phyloP scores from a whole-genome alignment of 768 basidiomycete genomes.

The Russula brevipes region DNA sequence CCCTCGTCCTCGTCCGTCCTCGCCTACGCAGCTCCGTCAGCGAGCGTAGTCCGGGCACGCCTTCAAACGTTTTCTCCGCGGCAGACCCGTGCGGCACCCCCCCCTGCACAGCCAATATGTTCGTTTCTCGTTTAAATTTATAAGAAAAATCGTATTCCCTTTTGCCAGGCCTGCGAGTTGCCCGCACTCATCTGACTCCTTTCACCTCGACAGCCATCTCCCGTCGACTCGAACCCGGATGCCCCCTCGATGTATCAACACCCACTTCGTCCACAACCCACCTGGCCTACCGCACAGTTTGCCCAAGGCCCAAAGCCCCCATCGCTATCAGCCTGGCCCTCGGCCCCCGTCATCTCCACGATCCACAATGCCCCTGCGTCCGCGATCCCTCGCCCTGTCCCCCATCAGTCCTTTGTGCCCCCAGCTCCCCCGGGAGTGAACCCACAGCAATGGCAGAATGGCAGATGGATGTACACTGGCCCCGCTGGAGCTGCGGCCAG shows the following conservation, averaged over 20 bases:
- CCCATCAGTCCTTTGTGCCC: constrained; percentile 17
- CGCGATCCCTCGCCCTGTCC: not conserved
- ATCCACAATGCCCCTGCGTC: not conserved
- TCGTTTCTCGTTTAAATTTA: not conserved
- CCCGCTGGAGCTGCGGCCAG: not conserved
- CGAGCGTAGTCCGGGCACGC: no score
- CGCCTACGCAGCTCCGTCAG: not conserved
- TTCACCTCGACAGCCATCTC: not conserved
- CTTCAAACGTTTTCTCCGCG: not conserved
- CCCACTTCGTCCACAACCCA: constrained; percentile 16
- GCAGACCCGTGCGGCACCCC: not conserved
- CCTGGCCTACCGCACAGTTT: constrained; percentile 16
- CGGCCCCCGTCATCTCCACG: constrained; percentile 19
- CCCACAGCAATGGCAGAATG: constrained; percentile 25
- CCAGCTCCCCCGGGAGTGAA: constrained; percentile 25
- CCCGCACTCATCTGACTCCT: not conserved
- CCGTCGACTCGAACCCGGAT: constrained; percentile 11
- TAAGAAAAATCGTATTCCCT: not conserved
- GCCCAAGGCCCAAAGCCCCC: constrained; percentile 11
- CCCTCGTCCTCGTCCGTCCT: not conserved
- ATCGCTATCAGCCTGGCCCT: constrained; percentile 18
- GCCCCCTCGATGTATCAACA: constrained; percentile 22
- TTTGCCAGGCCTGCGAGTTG: not conserved
- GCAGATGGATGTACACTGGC: constrained; percentile 23
- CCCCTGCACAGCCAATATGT: constrained; percentile 1